Evolutionary conservation across 139 green algal genomes (phyloP), one percentile per base, ranked within the genome.

Genomic region (Chlorella sp.): DNA sequence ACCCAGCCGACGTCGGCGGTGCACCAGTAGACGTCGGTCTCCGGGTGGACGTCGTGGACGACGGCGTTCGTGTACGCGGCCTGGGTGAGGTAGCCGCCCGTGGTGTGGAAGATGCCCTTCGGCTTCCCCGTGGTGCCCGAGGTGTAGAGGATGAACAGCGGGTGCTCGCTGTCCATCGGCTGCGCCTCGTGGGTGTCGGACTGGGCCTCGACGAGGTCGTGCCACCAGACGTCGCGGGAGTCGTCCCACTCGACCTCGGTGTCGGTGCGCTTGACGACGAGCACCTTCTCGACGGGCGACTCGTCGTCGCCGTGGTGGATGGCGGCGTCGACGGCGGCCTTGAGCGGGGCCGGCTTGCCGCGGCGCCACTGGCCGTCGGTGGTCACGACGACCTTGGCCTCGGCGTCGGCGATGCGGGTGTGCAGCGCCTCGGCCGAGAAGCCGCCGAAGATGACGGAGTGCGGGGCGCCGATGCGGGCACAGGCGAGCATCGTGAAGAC

Each of bases 1-100:
- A 99, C 97, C 95, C 95, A 99, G 30, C 95, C 95, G 80, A 93
- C 97, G 85, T 98, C 93, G 24, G 93, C 93, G 2, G 92, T 97
- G 82, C 92, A 97, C 94, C 92, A 98, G 84, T 93, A 98, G 2
- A 97, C 80, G 77, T 97, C 94, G 3, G 77, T 84, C 0, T 78
- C 75, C 3, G 87, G 83, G 70, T 89, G 76, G 84, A 96, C 89
- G n/a, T n/a, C n/a, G n/a, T n/a, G n/a, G n/a, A n/a, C n/a, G n/a
- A n/a, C n/a, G n/a, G n/a, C n/a, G n/a, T n/a, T n/a, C n/a, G n/a
- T n/a, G n/a, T n/a, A n/a, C n/a, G n/a, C n/a, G n/a, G n/a, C n/a
- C n/a, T n/a, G n/a, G n/a, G n/a, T n/a, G n/a, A 75, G 49, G 59
- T 69, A 75, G 34, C 70, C 72, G 62, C 75, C 83, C 2, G 87